These are phyloP conservation scores for Inonotus hispidus DNA, from an alignment of 1,284 basidiomycete species.

Conservation along the genomic window DNA sequence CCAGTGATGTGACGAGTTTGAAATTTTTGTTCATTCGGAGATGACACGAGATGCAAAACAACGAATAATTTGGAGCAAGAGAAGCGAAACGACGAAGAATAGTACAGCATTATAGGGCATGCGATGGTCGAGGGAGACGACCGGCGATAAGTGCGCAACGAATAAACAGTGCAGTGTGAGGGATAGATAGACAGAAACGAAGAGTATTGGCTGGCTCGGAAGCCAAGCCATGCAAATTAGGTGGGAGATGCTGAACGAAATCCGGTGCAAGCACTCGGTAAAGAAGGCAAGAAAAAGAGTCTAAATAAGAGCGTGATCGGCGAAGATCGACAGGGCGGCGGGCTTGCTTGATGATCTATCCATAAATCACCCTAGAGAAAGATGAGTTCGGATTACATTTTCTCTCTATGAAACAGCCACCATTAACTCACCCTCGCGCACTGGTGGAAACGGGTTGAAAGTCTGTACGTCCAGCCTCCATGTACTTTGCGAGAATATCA, in stretches of 20 bases:
- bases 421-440: conserved; percentile 53
- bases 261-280: background rate
- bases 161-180: background rate
- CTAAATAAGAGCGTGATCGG: background rate
- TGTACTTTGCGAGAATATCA: conserved; percentile 59
- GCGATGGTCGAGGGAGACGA: too few relatives aligned
- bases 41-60: too few relatives aligned
- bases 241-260: too few relatives aligned
- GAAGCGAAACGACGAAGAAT: too few relatives aligned
- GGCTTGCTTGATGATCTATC: conserved; percentile 25
- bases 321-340: background rate
- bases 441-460: conserved; percentile 76
- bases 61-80: too few relatives aligned
- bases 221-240: too few relatives aligned
- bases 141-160: background rate
- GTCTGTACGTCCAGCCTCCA: conserved; percentile 65
- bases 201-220: too few relatives aligned
- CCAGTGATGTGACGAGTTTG: too few relatives aligned
- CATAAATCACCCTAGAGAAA: conserved; percentile 33
- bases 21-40: too few relatives aligned
- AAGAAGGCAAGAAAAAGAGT: background rate
- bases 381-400: conserved; percentile 15
- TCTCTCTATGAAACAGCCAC: background rate
- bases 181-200: background rate
- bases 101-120: too few relatives aligned